Base-by-base conservation (phyloP, 768 basidiomycete genomes). In the Tricholoma furcatifolium region DNA sequence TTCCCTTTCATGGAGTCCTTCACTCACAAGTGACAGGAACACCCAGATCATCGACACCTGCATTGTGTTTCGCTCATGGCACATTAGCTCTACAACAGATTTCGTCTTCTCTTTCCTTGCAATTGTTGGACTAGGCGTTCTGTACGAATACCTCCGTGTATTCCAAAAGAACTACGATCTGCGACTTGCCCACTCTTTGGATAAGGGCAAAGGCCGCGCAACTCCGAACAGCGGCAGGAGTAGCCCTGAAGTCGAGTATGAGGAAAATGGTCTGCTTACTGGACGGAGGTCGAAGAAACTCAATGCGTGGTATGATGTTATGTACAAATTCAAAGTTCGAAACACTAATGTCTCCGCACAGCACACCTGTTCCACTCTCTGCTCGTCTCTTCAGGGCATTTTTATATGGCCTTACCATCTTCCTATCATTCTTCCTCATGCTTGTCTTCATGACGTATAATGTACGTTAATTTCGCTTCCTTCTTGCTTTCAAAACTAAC, bases 361-460 rank as follows among this genome's bases (percentile, higher is more conserved):
- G 85, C 17, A 73, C 71, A 8, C 72, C 72, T 9, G 76, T 87
- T 1, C 84, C 85, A 0, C 53, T 70, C 20, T 48, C 70, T 7
- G 69, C 75, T 36, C 82, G 87, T 20, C 55, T 75, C n/a, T 60
- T 85, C 40, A 78, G 91, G 21, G 87, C 91, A 6, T 60, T 66
- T 1, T 65, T 92, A 34, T 96, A 95, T 61, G 91, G 86, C n/a
- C 68, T 76, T 4, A 82, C 82, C 2, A 83, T 93, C 18, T 86
- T 87, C 67, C 67, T 93, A 53, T 90, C 90, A 32, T 90, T 88
- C 76, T 91, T 92, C 80, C 81, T 93, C 65, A 97, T 97, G 93
- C 74, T 97, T 53, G 85, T 96, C 36, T 94, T 93, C 70, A 96
- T 97, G 93, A 96, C 93, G 4, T 97, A 95, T 72, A 97, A 97